Percentiles rank a stretch among this genome's conserved stretches.
Conservation (phyloP, 2,329 filamentous ascomycete species). For the Diplodia corticola region DNA sequence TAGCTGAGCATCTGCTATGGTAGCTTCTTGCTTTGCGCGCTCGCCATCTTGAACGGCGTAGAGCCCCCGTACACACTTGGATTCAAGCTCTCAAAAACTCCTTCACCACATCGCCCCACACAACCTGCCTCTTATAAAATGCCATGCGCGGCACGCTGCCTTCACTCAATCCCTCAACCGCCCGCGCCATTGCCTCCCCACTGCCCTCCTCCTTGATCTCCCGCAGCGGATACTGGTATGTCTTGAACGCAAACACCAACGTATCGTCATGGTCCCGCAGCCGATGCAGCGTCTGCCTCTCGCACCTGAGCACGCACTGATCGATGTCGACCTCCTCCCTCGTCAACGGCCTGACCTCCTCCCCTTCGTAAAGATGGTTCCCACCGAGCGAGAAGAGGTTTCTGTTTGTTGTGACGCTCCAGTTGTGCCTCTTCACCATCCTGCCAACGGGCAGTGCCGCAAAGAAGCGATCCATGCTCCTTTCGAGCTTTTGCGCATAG, state of each 20-base stretch:
- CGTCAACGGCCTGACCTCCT: slow-evolving; percentile 29
- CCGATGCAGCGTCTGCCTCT: slow-evolving; percentile 63
- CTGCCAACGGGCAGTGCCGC: slow-evolving; percentile 54
- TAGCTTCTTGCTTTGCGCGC: too few species aligned
- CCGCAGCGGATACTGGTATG: slow-evolving; percentile 58
- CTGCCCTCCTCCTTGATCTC: slow-evolving; percentile 59
- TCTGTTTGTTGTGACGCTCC: slow-evolving; percentile 48
- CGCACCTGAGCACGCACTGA: slow-evolving; percentile 51
- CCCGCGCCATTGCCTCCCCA: slow-evolving; percentile 55
- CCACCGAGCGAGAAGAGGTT: slow-evolving; percentile 44
- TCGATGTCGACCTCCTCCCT: slow-evolving; percentile 9
- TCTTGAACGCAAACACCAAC: slow-evolving; percentile 59
- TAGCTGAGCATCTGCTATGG: too few species aligned
- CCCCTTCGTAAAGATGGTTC: slow-evolving; percentile 47
- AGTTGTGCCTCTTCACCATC: slow-evolving; percentile 59
- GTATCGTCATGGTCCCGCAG: slow-evolving; percentile 48
- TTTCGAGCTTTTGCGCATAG: slow-evolving; percentile 58
- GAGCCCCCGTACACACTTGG: too few species aligned
- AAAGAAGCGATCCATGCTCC: slow-evolving; percentile 64
- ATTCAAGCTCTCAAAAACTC: slow-evolving; percentile 55
- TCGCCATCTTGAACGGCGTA: too few species aligned
- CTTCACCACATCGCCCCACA: slow-evolving; percentile 59
- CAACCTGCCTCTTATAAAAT: slow-evolving; percentile 58
- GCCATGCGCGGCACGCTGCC: slow-evolving; percentile 60
- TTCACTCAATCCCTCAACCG: slow-evolving; percentile 59